phyloP scores from a whole-genome alignment of 768 basidiomycete species.

The Termitomyces sp. region DNA sequence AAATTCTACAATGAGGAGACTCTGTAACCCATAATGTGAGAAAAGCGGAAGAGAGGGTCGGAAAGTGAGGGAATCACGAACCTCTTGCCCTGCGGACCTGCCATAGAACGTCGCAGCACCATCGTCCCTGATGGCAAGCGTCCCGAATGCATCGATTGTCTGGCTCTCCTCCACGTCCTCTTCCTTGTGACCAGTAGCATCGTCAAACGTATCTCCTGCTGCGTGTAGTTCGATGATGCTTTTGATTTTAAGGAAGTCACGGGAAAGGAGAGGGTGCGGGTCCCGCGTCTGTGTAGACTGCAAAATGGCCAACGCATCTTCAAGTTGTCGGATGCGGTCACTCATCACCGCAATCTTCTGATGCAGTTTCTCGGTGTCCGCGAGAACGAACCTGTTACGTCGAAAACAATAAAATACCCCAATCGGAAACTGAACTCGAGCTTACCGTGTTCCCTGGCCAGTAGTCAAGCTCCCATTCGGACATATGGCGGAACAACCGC shows the following conservation, averaged over 20 bases:
- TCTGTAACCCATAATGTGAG: slow-evolving; percentile 25
- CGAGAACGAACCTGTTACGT: slow-evolving; percentile 54
- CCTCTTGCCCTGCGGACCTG: slow-evolving; percentile 69
- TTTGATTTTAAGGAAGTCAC: slow-evolving; percentile 60
- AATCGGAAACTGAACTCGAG: background rate
- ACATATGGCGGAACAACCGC: slow-evolving; percentile 75
- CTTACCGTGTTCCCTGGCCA: slow-evolving; percentile 72
- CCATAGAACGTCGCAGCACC: slow-evolving; percentile 70
- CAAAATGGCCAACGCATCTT: slow-evolving; percentile 57
- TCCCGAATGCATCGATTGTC: slow-evolving; percentile 67
- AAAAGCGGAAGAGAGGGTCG: background rate
- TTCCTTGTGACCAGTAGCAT: slow-evolving; percentile 14
- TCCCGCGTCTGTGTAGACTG: slow-evolving; percentile 47
- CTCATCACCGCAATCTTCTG: slow-evolving; percentile 64
- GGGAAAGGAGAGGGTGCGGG: slow-evolving; percentile 51
- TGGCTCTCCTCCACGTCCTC: slow-evolving; percentile 35
- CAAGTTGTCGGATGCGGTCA: slow-evolving; percentile 65
- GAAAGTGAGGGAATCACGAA: slow-evolving; percentile 24
- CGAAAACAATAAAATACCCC: background rate
- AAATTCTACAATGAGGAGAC: slow-evolving; percentile 46
- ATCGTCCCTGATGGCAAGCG: slow-evolving; percentile 62
- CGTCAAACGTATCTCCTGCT: slow-evolving; percentile 39
- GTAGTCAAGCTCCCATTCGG: slow-evolving; percentile 74
- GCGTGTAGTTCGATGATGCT: slow-evolving; percentile 65
- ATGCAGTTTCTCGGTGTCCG: slow-evolving; percentile 67